A percentile compares a stretch with the other conserved stretches of the same genome.
Evolutionary conservation across 2,329 filamentous ascomycete genomes (phyloP).

Genomic region (Fulvia fulva): DNA sequence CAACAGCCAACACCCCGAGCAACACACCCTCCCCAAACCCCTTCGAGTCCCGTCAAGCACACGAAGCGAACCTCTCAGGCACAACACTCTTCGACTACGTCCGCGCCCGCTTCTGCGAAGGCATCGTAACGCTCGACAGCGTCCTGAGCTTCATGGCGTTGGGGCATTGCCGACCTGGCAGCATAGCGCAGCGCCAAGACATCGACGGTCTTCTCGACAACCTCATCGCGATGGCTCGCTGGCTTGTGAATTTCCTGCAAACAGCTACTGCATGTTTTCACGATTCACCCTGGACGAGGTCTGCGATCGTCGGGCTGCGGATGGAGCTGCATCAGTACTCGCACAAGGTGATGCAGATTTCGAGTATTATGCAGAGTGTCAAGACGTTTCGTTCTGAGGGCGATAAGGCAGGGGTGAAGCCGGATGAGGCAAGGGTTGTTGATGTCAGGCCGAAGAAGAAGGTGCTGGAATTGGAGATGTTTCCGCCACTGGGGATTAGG

Average conservation of each 20-base stretch:
- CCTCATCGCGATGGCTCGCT: conserved; percentile 15
- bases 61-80: neutral
- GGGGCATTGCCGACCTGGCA: neutral
- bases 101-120: conserved; percentile 11
- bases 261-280: conserved; percentile 3
- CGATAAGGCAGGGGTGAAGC: neutral
- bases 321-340: conserved; percentile 20
- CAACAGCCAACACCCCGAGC: neutral
- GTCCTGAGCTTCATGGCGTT: conserved; percentile 13
- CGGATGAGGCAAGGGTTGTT: neutral
- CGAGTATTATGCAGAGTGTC: neutral
- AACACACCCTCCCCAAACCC: neutral
- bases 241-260: conserved; percentile 16
- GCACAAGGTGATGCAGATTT: conserved; percentile 18
- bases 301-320: conserved; percentile 13
- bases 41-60: neutral
- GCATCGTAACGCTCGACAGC: conserved; percentile 15
- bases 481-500: neutral
- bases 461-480: neutral
- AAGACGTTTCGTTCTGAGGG: neutral
- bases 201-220: conserved; percentile 15
- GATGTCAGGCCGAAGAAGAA: neutral
- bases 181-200: conserved; percentile 7
- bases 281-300: conserved; percentile 8
- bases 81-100: conserved; percentile 16